These are phyloP conservation scores for Bruguiera gymnorhiza DNA, from an alignment of 345 rosid species.

Conservation along the genomic window DNA sequence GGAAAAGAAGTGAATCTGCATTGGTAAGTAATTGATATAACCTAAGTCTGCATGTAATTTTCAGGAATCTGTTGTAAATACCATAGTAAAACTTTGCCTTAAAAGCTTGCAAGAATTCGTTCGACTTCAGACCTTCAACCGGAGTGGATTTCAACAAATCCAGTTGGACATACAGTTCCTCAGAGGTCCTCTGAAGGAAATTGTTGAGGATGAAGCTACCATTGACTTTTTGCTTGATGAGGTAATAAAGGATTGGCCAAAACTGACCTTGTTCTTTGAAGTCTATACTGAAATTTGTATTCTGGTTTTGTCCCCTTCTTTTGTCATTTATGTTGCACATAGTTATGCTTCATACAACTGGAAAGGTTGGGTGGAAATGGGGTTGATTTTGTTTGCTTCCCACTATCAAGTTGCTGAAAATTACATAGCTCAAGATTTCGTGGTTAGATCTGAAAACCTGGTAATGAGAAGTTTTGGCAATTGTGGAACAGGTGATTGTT, in stretches of 20 bases:
- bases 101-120: conserved; percentile 95
- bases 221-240: conserved; percentile 92
- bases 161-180: conserved; percentile 93
- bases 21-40: conserved; percentile 16
- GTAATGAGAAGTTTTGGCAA: neutral
- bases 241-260: conserved; percentile 38
- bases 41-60: conserved; percentile 17
- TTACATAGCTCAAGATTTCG: neutral
- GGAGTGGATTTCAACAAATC: conserved; percentile 98
- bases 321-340: neutral
- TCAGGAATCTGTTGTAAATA: conserved; percentile 84
- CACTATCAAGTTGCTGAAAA: neutral
- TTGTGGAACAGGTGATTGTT: conserved; percentile 69
- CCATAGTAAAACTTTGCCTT: conserved; percentile 72
- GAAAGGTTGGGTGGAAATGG: neutral
- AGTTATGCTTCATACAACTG: neutral
- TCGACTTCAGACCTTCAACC: conserved; percentile 82
- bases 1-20: conserved; percentile 7
- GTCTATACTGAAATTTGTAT: neutral
- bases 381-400: neutral
- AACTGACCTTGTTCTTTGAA: neutral
- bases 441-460: neutral
- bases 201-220: conserved; percentile 81
- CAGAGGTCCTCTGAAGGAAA: conserved; percentile 64
- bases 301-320: neutral